Evolutionary conservation across 176 grass and related monocot species (phyloP).

Genomic region (Phyllostachys edulis): DNA sequence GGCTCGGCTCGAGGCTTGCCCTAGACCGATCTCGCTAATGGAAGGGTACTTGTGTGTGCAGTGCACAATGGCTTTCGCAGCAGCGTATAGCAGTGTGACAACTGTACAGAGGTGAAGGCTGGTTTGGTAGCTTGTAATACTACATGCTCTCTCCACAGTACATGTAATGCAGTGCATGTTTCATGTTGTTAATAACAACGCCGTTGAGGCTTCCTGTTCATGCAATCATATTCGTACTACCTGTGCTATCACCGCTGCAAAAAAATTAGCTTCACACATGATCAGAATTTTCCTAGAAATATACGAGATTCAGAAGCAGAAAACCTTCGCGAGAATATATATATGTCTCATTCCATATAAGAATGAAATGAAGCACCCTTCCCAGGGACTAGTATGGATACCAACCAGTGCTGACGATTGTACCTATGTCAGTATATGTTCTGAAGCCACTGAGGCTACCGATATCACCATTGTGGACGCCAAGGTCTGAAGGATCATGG

Average conservation of each 20-base stretch:
- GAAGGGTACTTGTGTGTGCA: neutral
- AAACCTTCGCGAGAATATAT: neutral
- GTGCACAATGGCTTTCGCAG: neutral
- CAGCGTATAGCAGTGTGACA: neutral
- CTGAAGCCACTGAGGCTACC: neutral
- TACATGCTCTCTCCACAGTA: neutral
- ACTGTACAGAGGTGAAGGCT: neutral
- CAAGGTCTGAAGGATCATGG: neutral
- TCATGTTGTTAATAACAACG: slow-evolving; percentile 4
- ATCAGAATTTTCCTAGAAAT: neutral
- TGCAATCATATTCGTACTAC: neutral
- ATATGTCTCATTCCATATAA: neutral
- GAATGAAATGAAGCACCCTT: neutral
- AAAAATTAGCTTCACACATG: neutral
- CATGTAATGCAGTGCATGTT: slow-evolving; percentile 9
- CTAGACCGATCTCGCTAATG: slow-evolving; percentile 55
- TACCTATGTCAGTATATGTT: neutral
- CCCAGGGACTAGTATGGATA: neutral
- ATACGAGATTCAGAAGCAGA: neutral
- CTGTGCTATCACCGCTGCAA: neutral
- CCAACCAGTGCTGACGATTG: neutral
- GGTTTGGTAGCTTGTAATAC: slow-evolving; percentile 7
- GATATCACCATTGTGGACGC: neutral
- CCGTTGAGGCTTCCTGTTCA: neutral
- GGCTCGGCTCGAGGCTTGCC: slow-evolving; percentile 56